A percentile compares a stretch with the other conserved stretches of the same genome.
Conservation (phyloP, 257 asterid genomes). For the Penstemon davidsonii region DNA sequence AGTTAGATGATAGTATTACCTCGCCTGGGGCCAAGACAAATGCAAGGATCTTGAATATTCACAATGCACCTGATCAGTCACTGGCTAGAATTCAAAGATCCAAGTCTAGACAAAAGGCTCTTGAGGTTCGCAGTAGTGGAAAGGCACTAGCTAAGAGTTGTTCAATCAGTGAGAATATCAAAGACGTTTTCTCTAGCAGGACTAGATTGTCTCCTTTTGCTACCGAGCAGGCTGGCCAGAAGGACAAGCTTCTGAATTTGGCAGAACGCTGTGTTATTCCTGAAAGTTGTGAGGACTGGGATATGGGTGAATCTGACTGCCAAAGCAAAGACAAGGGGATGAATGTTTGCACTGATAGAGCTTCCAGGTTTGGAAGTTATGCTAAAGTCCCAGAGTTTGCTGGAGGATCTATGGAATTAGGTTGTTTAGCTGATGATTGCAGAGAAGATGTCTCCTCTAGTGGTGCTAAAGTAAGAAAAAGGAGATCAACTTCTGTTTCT, state of each 20-base stretch:
- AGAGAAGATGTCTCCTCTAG: constrained; percentile 23
- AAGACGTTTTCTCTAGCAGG: constrained; percentile 40
- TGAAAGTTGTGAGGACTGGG: constrained; percentile 30
- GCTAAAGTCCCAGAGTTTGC: constrained; percentile 28
- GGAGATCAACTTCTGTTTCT: constrained; percentile 21
- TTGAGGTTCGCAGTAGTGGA: constrained; percentile 70
- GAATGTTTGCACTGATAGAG: constrained; percentile 27
- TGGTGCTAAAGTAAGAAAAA: constrained; percentile 27
- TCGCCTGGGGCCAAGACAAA: constrained; percentile 56
- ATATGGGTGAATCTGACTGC: constrained; percentile 34
- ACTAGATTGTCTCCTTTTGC: constrained; percentile 37
- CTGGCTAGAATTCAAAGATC: constrained; percentile 79
- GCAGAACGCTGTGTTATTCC: constrained; percentile 35
- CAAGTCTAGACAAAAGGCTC: constrained; percentile 86
- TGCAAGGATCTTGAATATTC: constrained; percentile 37
- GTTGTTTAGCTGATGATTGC: constrained; percentile 29
- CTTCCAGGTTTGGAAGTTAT: constrained; percentile 32
- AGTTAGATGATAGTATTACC: constrained; percentile 45
- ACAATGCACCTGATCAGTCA: constrained; percentile 51
- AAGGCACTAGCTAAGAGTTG: constrained; percentile 43
- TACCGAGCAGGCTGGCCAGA: constrained; percentile 32
- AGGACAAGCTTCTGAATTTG: constrained; percentile 31
- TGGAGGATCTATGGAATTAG: constrained; percentile 28
- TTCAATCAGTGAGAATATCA: constrained; percentile 32
- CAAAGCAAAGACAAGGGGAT: constrained; percentile 31